Percentiles rank a stretch among this genome's conserved stretches.
phyloP scores from a whole-genome alignment of 2,329 filamentous ascomycete genomes.

The Scolecobasidium constrictum region DNA sequence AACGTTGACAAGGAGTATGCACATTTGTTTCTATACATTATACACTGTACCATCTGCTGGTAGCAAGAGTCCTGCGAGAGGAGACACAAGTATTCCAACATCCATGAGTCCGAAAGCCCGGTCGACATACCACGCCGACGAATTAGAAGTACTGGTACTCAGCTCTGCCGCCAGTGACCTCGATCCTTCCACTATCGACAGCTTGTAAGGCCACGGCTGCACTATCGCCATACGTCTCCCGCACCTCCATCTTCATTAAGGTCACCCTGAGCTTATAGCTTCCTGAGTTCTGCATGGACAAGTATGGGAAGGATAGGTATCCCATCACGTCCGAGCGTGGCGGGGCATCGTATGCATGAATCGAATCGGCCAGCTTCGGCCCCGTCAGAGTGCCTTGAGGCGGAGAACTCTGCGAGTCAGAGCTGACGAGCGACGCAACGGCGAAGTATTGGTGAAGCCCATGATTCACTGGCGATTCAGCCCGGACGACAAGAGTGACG shows the following conservation, averaged over 20 bases:
- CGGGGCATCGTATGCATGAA: not conserved
- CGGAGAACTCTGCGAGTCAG: not conserved
- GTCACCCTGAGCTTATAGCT: conserved; percentile 1
- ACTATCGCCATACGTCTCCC: not conserved
- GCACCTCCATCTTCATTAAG: conserved; percentile 1
- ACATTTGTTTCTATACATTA: too few relatives aligned
- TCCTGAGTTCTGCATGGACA: not conserved
- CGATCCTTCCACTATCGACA: not conserved
- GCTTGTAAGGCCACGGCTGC: not conserved
- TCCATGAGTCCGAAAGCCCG: too few relatives aligned
- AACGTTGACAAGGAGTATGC: too few relatives aligned
- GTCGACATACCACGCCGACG: too few relatives aligned
- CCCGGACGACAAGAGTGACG: conserved; percentile 7
- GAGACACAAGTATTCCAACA: too few relatives aligned
- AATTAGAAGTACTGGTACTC: too few relatives aligned
- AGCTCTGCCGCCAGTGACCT: not conserved
- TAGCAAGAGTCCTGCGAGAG: too few relatives aligned
- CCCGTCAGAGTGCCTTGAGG: conserved; percentile 3
- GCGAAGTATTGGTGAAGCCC: conserved; percentile 6
- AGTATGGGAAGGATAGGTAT: conserved; percentile 7
- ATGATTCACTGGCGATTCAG: not conserved
- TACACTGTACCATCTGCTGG: too few relatives aligned
- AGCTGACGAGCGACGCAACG: conserved; percentile 2
- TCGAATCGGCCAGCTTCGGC: conserved; percentile 1
- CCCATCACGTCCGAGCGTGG: conserved; percentile 4